A percentile compares a stretch with the other conserved stretches of the same genome.
These are phyloP conservation scores for Wallacemonas sp. DNA, from an alignment of 208 protist species.

Conservation along the genomic window DNA sequence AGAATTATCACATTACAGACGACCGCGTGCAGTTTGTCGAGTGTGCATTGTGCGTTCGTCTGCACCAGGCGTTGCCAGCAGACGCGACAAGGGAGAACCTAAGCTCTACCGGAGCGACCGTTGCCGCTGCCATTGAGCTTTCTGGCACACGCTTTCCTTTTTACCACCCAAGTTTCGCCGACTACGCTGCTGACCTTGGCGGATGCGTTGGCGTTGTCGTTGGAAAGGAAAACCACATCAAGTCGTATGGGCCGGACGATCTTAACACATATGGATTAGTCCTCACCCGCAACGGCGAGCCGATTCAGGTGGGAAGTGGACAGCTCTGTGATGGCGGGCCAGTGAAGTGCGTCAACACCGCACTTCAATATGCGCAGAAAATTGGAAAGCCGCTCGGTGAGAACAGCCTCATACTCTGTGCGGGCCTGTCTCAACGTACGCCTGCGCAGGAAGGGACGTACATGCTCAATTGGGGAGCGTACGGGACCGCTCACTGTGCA, in stretches of 20 bases:
- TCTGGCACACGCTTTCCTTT: slow-evolving; percentile 82
- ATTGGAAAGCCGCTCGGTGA: slow-evolving; percentile 46
- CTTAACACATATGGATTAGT: slow-evolving; percentile 47
- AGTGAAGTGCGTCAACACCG: slow-evolving; percentile 33
- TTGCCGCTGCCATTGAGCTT: slow-evolving; percentile 58
- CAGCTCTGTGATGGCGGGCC: slow-evolving; percentile 54
- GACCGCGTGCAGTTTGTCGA: slow-evolving; percentile 76
- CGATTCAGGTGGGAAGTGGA: slow-evolving; percentile 57
- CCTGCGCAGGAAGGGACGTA: slow-evolving; percentile 60
- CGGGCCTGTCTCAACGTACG: slow-evolving; percentile 38
- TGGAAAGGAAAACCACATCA: slow-evolving; percentile 30
- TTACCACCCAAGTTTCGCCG: slow-evolving; percentile 55
- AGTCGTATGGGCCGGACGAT: slow-evolving; percentile 10
- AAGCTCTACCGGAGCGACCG: slow-evolving; percentile 19
- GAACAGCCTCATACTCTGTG: slow-evolving; percentile 63
- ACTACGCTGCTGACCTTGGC: slow-evolving; percentile 66
- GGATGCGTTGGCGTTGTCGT: slow-evolving; percentile 52
- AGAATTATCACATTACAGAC: slow-evolving; percentile 31
- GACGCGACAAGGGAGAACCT: slow-evolving; percentile 15
- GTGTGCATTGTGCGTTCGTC: slow-evolving; percentile 41
- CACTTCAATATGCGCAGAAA: slow-evolving; percentile 45
- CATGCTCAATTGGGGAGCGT: slow-evolving; percentile 66
- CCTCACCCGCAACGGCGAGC: slow-evolving; percentile 57
- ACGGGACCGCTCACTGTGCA: slow-evolving; percentile 34
- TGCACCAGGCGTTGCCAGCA: slow-evolving; percentile 24